Percentiles rank a stretch among this genome's conserved stretches.
phyloP scores from a whole-genome alignment of 345 rosid genomes.

The Carallia pectinifolia region DNA sequence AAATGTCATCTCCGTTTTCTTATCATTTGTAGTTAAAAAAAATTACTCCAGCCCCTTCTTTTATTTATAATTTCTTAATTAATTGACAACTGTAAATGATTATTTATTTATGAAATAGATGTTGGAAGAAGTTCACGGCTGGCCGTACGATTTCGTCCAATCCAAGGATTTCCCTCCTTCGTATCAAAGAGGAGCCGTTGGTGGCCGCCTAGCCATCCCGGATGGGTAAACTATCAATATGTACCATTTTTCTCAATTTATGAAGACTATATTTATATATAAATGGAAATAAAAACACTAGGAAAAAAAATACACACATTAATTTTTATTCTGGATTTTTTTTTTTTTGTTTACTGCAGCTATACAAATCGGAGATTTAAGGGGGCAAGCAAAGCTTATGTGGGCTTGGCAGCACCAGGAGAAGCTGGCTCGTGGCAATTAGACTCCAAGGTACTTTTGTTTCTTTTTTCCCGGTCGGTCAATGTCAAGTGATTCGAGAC shows the following conservation, averaged over 20 bases:
- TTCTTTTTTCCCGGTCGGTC: neutral
- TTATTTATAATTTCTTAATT: neutral
- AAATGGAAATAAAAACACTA: neutral
- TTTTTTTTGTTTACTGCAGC: too few species aligned
- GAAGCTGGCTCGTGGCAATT: conserved; percentile 78
- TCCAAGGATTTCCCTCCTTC: conserved; percentile 18
- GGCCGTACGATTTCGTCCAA: conserved; percentile 18
- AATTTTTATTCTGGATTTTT: neutral
- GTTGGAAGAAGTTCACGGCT: neutral
- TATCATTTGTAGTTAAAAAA: too few species aligned
- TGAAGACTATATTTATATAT: neutral
- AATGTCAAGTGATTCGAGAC: neutral
- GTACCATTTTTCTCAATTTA: neutral
- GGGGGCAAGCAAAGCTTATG: conserved; percentile 48
- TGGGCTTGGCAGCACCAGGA: conserved; percentile 72
- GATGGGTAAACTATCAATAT: conserved; percentile 9
- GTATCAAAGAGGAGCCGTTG: conserved; percentile 17
- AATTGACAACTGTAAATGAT: neutral
- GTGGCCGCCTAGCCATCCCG: conserved; percentile 4
- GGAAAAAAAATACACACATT: neutral
- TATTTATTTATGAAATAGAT: conserved; percentile 1
- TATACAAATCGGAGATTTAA: too few species aligned
- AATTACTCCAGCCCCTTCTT: too few species aligned
- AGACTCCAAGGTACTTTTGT: conserved; percentile 53
- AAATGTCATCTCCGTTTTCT: too few species aligned